Evolutionary conservation across 148 eudicot species (phyloP).

Genomic region (Cornus kousa): DNA sequence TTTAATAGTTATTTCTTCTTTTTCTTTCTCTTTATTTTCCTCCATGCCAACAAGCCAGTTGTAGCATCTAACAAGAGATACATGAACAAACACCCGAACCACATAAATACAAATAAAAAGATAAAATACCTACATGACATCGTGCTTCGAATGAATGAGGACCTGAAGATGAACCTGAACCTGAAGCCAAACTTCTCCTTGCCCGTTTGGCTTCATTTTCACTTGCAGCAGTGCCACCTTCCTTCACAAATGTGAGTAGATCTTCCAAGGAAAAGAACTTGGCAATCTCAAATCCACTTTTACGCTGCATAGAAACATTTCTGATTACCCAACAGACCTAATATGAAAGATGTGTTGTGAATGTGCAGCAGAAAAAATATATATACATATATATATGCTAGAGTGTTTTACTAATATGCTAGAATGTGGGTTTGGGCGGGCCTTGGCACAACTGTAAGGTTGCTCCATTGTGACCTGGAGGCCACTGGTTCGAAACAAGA

Average conservation of each 20-base stretch:
- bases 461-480: too few relatives aligned
- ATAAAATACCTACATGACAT: conserved; percentile 57
- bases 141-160: conserved; percentile 36
- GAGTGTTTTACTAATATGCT: not conserved
- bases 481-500: too few relatives aligned
- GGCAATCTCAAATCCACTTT: conserved; percentile 30
- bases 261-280: conserved; percentile 45
- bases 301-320: conserved; percentile 38
- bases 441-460: too few relatives aligned
- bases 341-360: not conserved
- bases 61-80: not conserved
- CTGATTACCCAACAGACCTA: conserved; percentile 13
- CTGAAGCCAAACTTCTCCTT: conserved; percentile 30
- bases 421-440: too few relatives aligned
- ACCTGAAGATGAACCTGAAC: conserved; percentile 28
- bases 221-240: conserved; percentile 25
- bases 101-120: not conserved
- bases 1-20: not conserved
- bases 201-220: conserved; percentile 33
- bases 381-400: not conserved
- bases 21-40: not conserved
- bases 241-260: conserved; percentile 36
- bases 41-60: too few relatives aligned
- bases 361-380: conserved; percentile 5
- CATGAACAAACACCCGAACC: not conserved